Conservation (phyloP, 352 stramenopile species). For the Lagenidium giganteum region DNA sequence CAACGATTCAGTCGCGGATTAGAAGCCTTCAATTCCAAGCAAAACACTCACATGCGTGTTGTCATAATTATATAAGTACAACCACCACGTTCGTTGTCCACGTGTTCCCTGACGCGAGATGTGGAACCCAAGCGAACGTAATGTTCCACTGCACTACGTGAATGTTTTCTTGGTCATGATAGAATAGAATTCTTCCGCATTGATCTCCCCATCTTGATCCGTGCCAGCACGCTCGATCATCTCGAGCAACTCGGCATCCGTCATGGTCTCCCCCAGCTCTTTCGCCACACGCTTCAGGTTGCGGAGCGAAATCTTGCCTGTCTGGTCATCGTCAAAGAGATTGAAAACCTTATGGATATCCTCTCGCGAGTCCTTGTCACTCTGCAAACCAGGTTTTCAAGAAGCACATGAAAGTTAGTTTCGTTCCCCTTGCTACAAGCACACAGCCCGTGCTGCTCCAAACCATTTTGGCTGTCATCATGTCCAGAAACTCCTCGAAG, state of each 20-base stretch:
- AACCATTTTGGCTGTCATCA: conserved; percentile 94
- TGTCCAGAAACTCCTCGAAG: conserved; percentile 95
- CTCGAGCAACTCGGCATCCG: conserved; percentile 96
- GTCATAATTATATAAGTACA: too few species aligned
- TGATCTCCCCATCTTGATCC: conserved; percentile 94
- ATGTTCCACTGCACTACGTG: too few species aligned
- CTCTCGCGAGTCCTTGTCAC: conserved; percentile 91
- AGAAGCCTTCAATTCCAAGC: too few species aligned
- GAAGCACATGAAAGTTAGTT: not conserved
- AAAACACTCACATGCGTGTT: too few species aligned
- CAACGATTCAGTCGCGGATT: conserved; percentile 78
- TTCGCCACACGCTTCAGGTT: conserved; percentile 97
- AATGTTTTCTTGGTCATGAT: conserved; percentile 97
- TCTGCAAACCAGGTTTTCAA: conserved; percentile 46
- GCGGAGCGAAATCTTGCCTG: conserved; percentile 92
- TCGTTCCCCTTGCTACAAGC: not conserved
- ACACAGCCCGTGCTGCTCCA: too few species aligned
- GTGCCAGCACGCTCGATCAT: conserved; percentile 97
- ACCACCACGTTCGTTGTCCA: too few species aligned
- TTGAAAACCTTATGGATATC: conserved; percentile 94
- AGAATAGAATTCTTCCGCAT: conserved; percentile 94
- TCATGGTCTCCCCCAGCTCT: conserved; percentile 97
- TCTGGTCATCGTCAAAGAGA: conserved; percentile 96
- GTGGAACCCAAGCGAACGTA: too few species aligned
- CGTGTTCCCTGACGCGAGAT: too few species aligned